Evolutionary conservation across 1,139 yeast species (phyloP), one percentile per base, ranked within the genome.

Genomic region (Yamadazyma diospyri): DNA sequence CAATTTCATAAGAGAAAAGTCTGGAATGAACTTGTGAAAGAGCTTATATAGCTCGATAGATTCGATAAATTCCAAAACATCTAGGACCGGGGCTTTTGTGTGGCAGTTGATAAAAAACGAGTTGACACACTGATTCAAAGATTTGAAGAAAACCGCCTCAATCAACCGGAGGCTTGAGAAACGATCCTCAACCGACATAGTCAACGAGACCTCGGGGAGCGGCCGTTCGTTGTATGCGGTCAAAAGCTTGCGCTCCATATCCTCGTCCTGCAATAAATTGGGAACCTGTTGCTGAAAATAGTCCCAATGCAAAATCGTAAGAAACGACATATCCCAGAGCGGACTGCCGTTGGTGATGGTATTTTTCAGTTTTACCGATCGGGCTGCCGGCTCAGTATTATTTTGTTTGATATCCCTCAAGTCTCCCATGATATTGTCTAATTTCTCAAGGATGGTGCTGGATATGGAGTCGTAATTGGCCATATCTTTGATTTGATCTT

Each of bases 311-410:
- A 45, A 22, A 7, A 45, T 15, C 1, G 46, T 38, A 5, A 39
- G 30, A 18, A 45, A 43, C 5, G 69, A 61, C 53, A 69, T 55
- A 41, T 65, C 69, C 76, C 76, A 71, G 4, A 21, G 6, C n/a
- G 27, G 24, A 16, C 21, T 25, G 14, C 17, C 14, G 14, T 22
- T 16, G 15, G 16, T 9, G n/a, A n/a, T n/a, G 13, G 6, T n/a
- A 14, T 12, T 25, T 15, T 15, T 20, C 11, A 18, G 6, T 14
- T 3, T 6, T 18, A 11, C 10, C 3, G 26, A 4, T 17, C 23
- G n/a, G 16, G 7, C 2, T 10, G 6, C 13, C 13, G 12, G 13
- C 2, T 11, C 11, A 18, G 16, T 14, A 7, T 16, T 13, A 11
- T 25, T 11, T 10, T 32, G 25, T 33, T 53, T 53, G 8, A 55